Percentiles rank a stretch among this genome's conserved stretches.
Evolutionary conservation across 257 asterid genomes (phyloP).

Genomic region (Solanum raphanifolium): DNA sequence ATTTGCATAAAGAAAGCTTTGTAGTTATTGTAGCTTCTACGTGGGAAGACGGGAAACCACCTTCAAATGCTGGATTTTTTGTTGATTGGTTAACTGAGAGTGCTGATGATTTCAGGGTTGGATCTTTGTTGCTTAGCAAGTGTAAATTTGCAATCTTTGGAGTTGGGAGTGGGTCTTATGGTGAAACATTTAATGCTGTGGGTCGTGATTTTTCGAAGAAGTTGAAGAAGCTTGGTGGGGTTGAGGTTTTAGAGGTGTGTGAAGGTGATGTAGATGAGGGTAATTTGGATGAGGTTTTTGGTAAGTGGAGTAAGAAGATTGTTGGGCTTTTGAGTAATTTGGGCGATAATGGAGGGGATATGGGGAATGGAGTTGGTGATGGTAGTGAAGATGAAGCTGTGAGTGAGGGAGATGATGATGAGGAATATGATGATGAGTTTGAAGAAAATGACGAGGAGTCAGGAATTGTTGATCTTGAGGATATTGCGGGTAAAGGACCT

Average conservation of each 20-base stretch:
- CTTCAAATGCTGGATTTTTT: slow-evolving; percentile 61
- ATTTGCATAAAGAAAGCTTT: slow-evolving; percentile 49
- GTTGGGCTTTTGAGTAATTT: slow-evolving; percentile 40
- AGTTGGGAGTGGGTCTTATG: slow-evolving; percentile 77
- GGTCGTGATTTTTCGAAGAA: slow-evolving; percentile 42
- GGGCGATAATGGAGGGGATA: slow-evolving; percentile 15
- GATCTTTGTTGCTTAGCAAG: slow-evolving; percentile 51
- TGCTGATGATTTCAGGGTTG: slow-evolving; percentile 90
- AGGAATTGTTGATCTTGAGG: slow-evolving; percentile 85
- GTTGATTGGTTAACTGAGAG: slow-evolving; percentile 86
- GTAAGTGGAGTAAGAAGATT: slow-evolving; percentile 53
- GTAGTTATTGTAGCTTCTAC: slow-evolving; percentile 73
- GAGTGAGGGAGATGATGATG: slow-evolving; percentile 30
- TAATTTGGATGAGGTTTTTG: slow-evolving; percentile 61
- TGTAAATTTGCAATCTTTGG: slow-evolving; percentile 79
- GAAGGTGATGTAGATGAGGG: slow-evolving; percentile 83
- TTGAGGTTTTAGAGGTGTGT: slow-evolving; percentile 51
- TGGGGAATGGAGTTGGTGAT: slow-evolving; percentile 19
- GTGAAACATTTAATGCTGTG: slow-evolving; percentile 55
- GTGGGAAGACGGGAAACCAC: slow-evolving; percentile 83
- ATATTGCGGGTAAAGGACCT: slow-evolving; percentile 86
- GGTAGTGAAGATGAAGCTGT: slow-evolving; percentile 42
- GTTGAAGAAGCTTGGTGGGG: slow-evolving; percentile 66
- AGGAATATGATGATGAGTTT: slow-evolving; percentile 15
- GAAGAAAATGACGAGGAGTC: slow-evolving; percentile 25